Conservation (phyloP, 2,329 filamentous ascomycete species). For the Pseudogymnoascus sp. region DNA sequence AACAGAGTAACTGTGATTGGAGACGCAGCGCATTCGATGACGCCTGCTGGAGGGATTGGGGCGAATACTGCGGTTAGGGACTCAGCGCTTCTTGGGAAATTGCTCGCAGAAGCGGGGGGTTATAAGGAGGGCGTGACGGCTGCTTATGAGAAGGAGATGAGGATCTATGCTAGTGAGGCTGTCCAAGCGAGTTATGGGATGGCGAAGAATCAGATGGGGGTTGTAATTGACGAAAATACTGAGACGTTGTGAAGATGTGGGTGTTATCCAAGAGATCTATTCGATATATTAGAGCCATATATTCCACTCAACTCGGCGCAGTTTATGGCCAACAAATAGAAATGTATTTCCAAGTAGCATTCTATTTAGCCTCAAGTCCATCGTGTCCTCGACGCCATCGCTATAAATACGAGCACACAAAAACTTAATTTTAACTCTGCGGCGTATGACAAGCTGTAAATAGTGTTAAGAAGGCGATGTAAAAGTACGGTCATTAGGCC, state of each 20-base stretch:
- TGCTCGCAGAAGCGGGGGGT: constrained; percentile 47
- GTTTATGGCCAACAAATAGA: background rate
- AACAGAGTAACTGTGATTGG: constrained; percentile 53
- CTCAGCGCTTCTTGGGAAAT: constrained; percentile 45
- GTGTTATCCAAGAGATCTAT: background rate
- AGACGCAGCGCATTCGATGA: constrained; percentile 53
- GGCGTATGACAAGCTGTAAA: background rate
- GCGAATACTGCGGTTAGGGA: constrained; percentile 53
- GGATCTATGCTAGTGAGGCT: constrained; percentile 50
- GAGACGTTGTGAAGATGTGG: background rate
- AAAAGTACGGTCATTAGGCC: background rate
- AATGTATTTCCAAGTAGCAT: background rate
- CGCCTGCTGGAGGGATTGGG: constrained; percentile 48
- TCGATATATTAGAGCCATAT: background rate
- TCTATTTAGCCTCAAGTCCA: background rate
- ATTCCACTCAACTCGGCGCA: background rate
- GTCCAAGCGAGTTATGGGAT: constrained; percentile 48
- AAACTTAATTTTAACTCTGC: background rate
- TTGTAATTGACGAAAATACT: constrained; percentile 40
- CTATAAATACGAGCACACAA: background rate
- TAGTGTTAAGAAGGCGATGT: background rate
- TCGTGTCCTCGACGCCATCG: background rate
- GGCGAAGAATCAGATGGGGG: constrained; percentile 39
- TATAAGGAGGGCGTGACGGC: constrained; percentile 47
- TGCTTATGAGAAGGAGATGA: constrained; percentile 57